Evolutionary conservation across 2,329 filamentous ascomycete genomes (phyloP), one percentile per base, ranked within the genome.

Genomic region (Chalara sp.): DNA sequence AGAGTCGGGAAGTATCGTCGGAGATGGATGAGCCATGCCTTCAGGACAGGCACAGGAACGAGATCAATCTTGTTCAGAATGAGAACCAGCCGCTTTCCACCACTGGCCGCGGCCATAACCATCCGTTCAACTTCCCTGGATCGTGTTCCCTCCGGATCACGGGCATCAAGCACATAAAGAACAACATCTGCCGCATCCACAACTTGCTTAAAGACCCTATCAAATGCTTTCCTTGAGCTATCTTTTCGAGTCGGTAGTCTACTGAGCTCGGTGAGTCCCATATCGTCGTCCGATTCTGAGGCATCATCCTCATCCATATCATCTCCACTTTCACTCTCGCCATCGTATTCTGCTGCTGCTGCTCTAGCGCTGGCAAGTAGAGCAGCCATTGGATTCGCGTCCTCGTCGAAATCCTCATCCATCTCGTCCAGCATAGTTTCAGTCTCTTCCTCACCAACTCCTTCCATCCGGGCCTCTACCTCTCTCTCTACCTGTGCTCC

Each of bases 61-160:
- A 96, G 79, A 67, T 96, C 91, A 66, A 95, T 91, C 80, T 96
- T 96, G 83, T 96, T 96, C 59, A 96, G 76, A 52, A 96, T 81
- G 53, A 96, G 81, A 53, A 96, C 95, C 53, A 96, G 77, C 48
- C 91, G 81, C 75, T 96, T 96, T 58, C 84, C 85, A 50, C 87
- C 87, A 31, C 79, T 79, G 11, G 89, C 87, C 7, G 89, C 86
- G n/a, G 89, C 86, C 86, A 95, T 91, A 67, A 96, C 83, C 70
- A 87, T 84, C 55, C 89, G 85, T 75, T 96, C 91, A 43, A 96
- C 86, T 58, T 95, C 89, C 65, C 86, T 87, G 37, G 91, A 96
- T 57, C 91, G 80, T 32, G 91, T 96, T 53, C 89, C 89, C 67
- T 95, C 87, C 1, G 91, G 91, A 63, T 96, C 90, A 61, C 91